Percentiles rank a stretch among this genome's conserved stretches.
Conservation (phyloP, 2,329 filamentous ascomycete genomes). For the Tolypocladium sp. region DNA sequence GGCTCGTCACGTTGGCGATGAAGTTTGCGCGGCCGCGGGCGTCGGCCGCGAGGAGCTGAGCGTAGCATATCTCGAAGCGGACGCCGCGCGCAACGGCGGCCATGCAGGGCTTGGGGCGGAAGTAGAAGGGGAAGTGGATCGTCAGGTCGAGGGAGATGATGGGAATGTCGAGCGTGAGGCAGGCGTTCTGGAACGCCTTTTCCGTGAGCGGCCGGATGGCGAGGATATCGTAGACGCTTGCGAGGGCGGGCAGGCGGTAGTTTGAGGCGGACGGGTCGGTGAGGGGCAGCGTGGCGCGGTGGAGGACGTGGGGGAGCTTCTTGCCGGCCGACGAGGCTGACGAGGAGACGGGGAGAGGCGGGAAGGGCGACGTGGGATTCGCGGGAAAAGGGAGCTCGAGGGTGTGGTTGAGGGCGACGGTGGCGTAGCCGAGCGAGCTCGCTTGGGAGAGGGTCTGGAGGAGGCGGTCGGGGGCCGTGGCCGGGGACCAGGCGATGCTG, state of each 20-base stretch:
- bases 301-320: constrained; percentile 57
- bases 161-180: constrained; percentile 64
- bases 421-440: constrained; percentile 70
- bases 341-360: constrained; percentile 19
- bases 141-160: constrained; percentile 86
- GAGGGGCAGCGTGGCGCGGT: constrained; percentile 70
- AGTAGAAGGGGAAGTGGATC: constrained; percentile 64
- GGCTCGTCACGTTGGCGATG: constrained; percentile 69
- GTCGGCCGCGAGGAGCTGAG: constrained; percentile 56
- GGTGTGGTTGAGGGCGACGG: constrained; percentile 75
- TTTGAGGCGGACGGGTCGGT: constrained; percentile 67
- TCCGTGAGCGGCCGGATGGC: constrained; percentile 82
- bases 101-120: constrained; percentile 80
- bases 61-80: constrained; percentile 84
- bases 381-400: constrained; percentile 62
- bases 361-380: constrained; percentile 48
- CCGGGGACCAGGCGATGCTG: constrained; percentile 71
- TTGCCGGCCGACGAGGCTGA: constrained; percentile 10
- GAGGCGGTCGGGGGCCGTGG: constrained; percentile 49
- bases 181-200: constrained; percentile 75
- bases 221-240: constrained; percentile 70
- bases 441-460: constrained; percentile 68
- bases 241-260: constrained; percentile 66
- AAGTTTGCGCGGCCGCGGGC: constrained; percentile 64
- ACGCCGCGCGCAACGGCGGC: constrained; percentile 74